Base-by-base conservation (phyloP, 2,329 filamentous ascomycete genomes). In the Lasiodiplodia sp. region DNA sequence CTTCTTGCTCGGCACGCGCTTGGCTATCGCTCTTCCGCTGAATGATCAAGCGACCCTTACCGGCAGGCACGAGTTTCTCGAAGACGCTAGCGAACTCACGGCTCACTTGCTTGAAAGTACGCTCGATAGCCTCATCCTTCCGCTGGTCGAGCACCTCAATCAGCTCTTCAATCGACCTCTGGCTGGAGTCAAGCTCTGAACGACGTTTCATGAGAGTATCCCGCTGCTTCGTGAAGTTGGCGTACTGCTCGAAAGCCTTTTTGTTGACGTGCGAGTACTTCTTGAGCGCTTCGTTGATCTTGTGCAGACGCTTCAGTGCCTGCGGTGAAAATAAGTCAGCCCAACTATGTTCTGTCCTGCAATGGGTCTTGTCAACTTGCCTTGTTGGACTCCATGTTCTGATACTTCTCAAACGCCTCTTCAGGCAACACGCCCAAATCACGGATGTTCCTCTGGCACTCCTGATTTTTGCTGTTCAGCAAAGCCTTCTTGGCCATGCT, bases 231-330 rank as follows among this genome's bases (percentile, higher is more conserved):
- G 95, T 97, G 79, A 98, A 99, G 82, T 91, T 97, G 83, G 95
- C 96, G 84, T 98, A 99, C 79, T 99, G 96, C 81, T 99, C 96
- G 77, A 98, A 97, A 0, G 96, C 96, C 83, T 99, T 98, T 83
- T 98, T 99, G 87, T 99, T 99, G 82, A 99, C 94, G 75, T 97
- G 93, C 67, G 94, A 93, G 83, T 96, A 98, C 79, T 97, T 97
- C 83, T 98, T 98, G 67, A 98, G 85, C 0, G 92, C 90, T 74
- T 97, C 93, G 71, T 97, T 96, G 75, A 95, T 93, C 76, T 94
- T 96, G 82, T 96, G 94, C 28, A 98, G 88, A 68, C 91, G 90
- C 75, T 87, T 87, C 66, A 86, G 85, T 66, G 77, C 81, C 60
- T 64, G 31, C 51, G 18, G 2, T 23, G 4, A 16, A 10, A 49